phyloP scores from a whole-genome alignment of 257 asterid genomes.

The Mentha longifolia region DNA sequence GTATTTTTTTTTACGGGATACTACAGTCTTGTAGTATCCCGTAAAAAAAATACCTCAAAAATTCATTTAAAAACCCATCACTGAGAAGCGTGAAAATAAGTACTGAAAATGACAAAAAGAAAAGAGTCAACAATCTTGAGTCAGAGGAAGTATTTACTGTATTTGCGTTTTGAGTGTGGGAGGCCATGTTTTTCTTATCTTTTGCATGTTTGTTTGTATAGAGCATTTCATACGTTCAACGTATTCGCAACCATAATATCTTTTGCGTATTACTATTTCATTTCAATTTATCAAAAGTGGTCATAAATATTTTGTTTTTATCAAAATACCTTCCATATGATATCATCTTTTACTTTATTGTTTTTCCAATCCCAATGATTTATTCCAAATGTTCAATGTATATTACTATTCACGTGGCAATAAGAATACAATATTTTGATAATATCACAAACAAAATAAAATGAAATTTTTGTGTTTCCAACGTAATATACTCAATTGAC shows the following conservation, averaged over 20 bases:
- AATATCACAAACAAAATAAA: not conserved
- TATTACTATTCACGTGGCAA: not conserved
- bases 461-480: slow-evolving; percentile 3
- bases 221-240: not conserved
- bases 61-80: too few species aligned
- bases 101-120: too few species aligned
- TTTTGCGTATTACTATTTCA: not conserved
- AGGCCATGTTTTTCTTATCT: not conserved
- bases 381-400: not conserved
- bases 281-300: not conserved
- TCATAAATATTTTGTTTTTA: not conserved
- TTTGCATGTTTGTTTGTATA: not conserved
- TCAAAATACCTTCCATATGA: not conserved
- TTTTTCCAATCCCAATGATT: not conserved
- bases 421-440: not conserved
- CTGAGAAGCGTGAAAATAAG: too few species aligned
- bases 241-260: not conserved
- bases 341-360: not conserved
- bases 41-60: too few species aligned
- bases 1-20: too few species aligned
- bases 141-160: too few species aligned
- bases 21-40: too few species aligned
- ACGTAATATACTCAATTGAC: not conserved
- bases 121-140: too few species aligned
- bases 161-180: not conserved